phyloP scores from a whole-genome alignment of 2,329 filamentous ascomycete species.

The Decorospora gaudefroyi region DNA sequence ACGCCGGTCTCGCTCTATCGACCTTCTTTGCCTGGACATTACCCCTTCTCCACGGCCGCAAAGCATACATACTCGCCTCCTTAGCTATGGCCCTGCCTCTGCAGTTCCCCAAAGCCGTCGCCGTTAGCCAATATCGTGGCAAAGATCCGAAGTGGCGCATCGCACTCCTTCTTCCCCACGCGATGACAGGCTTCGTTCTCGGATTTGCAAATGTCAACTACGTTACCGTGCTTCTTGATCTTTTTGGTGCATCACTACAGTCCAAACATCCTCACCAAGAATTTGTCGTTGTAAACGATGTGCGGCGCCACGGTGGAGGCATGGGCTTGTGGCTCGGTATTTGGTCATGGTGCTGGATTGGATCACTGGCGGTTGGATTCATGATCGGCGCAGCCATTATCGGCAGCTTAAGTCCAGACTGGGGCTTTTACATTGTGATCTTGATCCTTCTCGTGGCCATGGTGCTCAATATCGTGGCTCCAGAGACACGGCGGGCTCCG shows the following conservation, averaged over 20 bases:
- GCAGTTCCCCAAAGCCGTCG: constrained; percentile 74
- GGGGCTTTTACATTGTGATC: constrained; percentile 77
- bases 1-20: constrained; percentile 70
- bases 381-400: constrained; percentile 72
- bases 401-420: constrained; percentile 64
- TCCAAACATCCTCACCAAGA: constrained; percentile 74
- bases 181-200: constrained; percentile 68
- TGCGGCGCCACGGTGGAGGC: constrained; percentile 74
- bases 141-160: constrained; percentile 61
- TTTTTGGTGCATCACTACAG: constrained; percentile 77
- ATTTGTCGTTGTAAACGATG: constrained; percentile 67
- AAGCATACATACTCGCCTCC: constrained; percentile 73
- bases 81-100: constrained; percentile 72
- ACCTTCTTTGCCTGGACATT: constrained; percentile 75
- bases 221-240: constrained; percentile 69
- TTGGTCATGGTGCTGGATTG: constrained; percentile 74
- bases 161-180: constrained; percentile 66
- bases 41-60: constrained; percentile 74
- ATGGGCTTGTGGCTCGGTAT: constrained; percentile 72
- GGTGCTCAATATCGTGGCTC: constrained; percentile 70
- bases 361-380: constrained; percentile 72
- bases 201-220: constrained; percentile 81
- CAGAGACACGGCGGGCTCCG: constrained; percentile 71
- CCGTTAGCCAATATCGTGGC: constrained; percentile 58
- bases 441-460: constrained; percentile 68